These are phyloP conservation scores for Neurospora sp. DNA, from an alignment of 495 filamentous ascomycete genomes.

Conservation along the genomic window DNA sequence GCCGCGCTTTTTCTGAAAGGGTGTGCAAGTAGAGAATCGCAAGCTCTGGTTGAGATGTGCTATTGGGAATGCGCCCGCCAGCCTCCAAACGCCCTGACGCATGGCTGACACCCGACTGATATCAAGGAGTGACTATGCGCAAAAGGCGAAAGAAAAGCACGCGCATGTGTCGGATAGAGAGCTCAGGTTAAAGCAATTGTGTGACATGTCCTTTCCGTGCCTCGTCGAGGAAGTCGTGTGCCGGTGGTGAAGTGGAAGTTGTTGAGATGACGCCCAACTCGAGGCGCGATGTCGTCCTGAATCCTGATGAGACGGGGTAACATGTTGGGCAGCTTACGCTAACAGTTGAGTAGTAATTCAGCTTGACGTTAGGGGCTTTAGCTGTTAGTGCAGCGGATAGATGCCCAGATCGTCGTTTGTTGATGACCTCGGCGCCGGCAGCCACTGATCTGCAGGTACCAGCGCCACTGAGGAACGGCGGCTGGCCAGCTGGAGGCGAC, in stretches of 20 bases:
- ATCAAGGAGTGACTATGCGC: background rate
- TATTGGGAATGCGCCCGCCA: background rate
- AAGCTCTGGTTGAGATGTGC: background rate
- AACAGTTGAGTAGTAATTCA: background rate
- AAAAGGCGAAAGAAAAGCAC: background rate
- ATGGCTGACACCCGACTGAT: background rate
- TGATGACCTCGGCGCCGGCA: background rate
- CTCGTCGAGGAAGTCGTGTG: background rate
- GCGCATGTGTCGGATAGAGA: background rate
- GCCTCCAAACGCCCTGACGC: background rate
- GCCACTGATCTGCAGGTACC: background rate
- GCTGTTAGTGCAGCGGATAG: background rate
- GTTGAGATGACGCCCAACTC: background rate
- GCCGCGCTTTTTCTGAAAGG: background rate
- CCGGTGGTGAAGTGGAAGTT: background rate
- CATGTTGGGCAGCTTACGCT: background rate
- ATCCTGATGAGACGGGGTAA: background rate
- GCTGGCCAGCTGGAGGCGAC: background rate
- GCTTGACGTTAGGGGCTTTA: too few relatives aligned
- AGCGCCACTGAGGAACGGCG: background rate
- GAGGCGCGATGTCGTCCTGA: background rate
- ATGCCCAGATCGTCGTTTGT: background rate
- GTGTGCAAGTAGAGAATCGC: background rate
- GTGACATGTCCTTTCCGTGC: background rate
- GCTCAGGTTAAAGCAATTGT: background rate